Conservation (phyloP, 805 yeast species). For the Isabelozyma heimii region DNA sequence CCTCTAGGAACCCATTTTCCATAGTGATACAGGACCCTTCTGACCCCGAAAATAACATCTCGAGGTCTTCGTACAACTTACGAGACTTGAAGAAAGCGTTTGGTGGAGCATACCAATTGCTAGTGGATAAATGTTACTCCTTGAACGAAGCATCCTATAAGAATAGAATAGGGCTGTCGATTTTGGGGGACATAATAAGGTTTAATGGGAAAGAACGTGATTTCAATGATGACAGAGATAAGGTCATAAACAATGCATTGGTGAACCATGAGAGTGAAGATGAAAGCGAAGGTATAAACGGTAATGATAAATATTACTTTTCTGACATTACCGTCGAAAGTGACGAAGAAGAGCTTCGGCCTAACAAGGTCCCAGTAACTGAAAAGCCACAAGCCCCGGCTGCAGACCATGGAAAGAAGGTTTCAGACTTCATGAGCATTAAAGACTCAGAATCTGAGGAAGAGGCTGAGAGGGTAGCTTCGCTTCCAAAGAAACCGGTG, state of each 20-base stretch:
- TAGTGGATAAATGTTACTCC: slow-evolving; percentile 73
- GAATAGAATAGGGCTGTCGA: slow-evolving; percentile 65
- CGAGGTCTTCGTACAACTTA: slow-evolving; percentile 80
- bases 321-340: slow-evolving; percentile 43
- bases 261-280: slow-evolving; percentile 24
- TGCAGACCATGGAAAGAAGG: slow-evolving; percentile 6
- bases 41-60: slow-evolving; percentile 77
- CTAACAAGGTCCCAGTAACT: slow-evolving; percentile 1
- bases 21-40: slow-evolving; percentile 87
- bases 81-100: slow-evolving; percentile 80
- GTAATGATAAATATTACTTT: slow-evolving; percentile 40
- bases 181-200: slow-evolving; percentile 76
- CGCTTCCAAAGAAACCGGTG: slow-evolving; percentile 10
- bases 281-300: slow-evolving; percentile 34
- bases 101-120: slow-evolving; percentile 79
- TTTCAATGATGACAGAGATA: slow-evolving; percentile 69
- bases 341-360: slow-evolving; percentile 16
- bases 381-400: slow-evolving; percentile 2
- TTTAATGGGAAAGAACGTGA: slow-evolving; percentile 73
- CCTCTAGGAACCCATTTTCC: slow-evolving; percentile 54
- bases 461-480: slow-evolving; percentile 5
- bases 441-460: slow-evolving; percentile 6
- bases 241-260: slow-evolving; percentile 60
- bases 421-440: slow-evolving; percentile 20
- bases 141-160: slow-evolving; percentile 64